Evolutionary conservation across 2,329 filamentous ascomycete species (phyloP).

Genomic region (Ophiocordyceps sinensis): DNA sequence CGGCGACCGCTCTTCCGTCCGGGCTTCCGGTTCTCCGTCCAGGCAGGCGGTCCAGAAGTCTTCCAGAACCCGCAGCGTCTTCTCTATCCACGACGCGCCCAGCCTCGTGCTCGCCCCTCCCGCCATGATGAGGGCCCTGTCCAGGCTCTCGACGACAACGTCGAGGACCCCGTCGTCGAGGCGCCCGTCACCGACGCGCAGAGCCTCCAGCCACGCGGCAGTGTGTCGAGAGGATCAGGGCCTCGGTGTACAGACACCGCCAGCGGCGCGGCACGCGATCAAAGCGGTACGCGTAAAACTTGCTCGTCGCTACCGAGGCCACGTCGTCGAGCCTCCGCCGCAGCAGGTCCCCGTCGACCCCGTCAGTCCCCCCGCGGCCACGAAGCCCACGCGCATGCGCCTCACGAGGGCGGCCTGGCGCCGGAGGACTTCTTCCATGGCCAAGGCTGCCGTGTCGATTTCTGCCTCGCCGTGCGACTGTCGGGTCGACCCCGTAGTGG

Average conservation of each 20-base stretch:
- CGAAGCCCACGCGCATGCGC: slow-evolving; percentile 8
- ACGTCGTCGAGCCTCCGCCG: slow-evolving; percentile 38
- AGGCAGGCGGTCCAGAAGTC: slow-evolving; percentile 8
- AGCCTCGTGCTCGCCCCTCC: slow-evolving; percentile 42
- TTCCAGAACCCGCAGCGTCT: slow-evolving; percentile 30
- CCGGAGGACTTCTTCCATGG: slow-evolving; percentile 12
- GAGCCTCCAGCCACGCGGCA: slow-evolving; percentile 16
- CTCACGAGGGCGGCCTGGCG: slow-evolving; percentile 14
- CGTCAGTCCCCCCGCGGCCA: background rate
- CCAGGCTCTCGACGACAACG: slow-evolving; percentile 49
- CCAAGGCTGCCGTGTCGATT: slow-evolving; percentile 4
- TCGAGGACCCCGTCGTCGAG: slow-evolving; percentile 24
- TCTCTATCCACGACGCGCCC: slow-evolving; percentile 35
- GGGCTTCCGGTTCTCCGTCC: slow-evolving; percentile 5
- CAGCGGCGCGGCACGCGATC: slow-evolving; percentile 52
- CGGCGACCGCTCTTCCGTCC: background rate
- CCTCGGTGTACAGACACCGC: slow-evolving; percentile 58
- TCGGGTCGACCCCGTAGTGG: background rate
- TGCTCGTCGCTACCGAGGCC: slow-evolving; percentile 43
- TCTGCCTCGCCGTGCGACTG: background rate
- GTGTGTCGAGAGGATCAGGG: slow-evolving; percentile 48
- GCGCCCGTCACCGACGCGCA: slow-evolving; percentile 3
- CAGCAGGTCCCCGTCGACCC: slow-evolving; percentile 13
- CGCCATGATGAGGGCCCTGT: slow-evolving; percentile 63
- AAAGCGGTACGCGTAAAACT: slow-evolving; percentile 57